Conservation (phyloP, 2,329 filamentous ascomycete genomes). For the Bipolaris victoriae region DNA sequence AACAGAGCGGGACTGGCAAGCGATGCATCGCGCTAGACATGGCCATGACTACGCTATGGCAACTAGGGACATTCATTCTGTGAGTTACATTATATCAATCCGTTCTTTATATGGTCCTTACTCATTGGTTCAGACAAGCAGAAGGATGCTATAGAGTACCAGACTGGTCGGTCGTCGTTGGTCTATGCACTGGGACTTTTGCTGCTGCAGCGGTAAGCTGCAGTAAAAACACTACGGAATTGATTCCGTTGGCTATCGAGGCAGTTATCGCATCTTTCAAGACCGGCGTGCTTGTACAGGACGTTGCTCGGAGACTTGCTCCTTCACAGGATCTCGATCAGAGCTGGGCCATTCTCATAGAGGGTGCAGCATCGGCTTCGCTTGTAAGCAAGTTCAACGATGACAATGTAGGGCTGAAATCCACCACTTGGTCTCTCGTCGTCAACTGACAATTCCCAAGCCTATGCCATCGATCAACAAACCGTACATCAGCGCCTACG, state of each 20-base stretch:
- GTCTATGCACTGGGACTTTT: background rate
- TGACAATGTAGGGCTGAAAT: background rate
- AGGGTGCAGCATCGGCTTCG: slow-evolving; percentile 1
- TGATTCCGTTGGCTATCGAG: background rate
- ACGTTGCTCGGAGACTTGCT: slow-evolving; percentile 6
- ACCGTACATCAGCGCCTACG: slow-evolving; percentile 1
- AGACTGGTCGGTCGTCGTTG: background rate
- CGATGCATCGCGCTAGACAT: slow-evolving; percentile 18
- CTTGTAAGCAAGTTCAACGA: slow-evolving; percentile 1
- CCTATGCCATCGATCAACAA: background rate
- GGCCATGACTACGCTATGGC: slow-evolving; percentile 21
- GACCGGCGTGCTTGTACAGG: slow-evolving; percentile 1
- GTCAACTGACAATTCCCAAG: background rate
- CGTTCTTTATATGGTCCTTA: background rate
- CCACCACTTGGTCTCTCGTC: background rate
- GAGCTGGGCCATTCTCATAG: background rate
- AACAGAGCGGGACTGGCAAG: slow-evolving; percentile 1
- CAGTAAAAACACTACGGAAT: background rate
- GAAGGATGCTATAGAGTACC: background rate
- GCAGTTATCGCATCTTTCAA: background rate
- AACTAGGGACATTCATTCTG: slow-evolving; percentile 22
- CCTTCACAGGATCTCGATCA: background rate
- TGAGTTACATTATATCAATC: background rate
- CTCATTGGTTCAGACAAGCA: background rate
- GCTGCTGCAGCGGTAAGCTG: background rate